Conservation (phyloP, 257 asterid genomes). For the Marsdenia floribunda region DNA sequence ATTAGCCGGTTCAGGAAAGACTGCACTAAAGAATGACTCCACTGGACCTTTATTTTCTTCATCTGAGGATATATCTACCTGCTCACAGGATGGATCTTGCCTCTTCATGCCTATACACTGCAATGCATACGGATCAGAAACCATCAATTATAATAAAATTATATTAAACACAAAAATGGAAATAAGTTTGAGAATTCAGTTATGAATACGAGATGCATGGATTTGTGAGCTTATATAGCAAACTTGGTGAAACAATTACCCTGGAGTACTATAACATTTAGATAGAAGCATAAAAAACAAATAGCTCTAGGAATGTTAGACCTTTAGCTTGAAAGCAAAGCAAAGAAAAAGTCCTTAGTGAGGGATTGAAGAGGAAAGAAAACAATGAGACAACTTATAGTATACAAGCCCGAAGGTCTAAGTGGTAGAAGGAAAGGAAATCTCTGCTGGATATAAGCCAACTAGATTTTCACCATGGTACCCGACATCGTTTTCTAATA, state of each 20-base stretch:
- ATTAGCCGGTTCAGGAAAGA: conserved; percentile 22
- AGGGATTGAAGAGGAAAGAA: no score
- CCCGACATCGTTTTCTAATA: not conserved
- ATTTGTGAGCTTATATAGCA: not conserved
- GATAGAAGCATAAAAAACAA: no score
- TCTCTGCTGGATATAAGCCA: no score
- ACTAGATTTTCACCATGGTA: not conserved
- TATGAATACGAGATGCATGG: not conserved
- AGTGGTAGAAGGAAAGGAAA: no score
- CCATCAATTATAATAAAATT: not conserved
- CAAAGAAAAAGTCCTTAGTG: no score
- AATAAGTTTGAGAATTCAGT: not conserved
- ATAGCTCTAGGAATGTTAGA: no score
- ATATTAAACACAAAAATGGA: not conserved
- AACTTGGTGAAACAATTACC: not conserved
- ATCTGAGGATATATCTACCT: conserved; percentile 54
- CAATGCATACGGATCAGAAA: not conserved
- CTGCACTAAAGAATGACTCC: conserved; percentile 9
- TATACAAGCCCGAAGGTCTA: no score
- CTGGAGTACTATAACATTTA: not conserved
- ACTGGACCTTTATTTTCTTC: conserved; percentile 28
- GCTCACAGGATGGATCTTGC: conserved; percentile 33
- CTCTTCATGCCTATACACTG: conserved; percentile 24
- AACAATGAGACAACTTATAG: no score
- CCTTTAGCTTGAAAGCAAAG: no score